These are phyloP conservation scores for Skeletonema grethae DNA, from an alignment of 108 stramenopile species.

Conservation along the genomic window DNA sequence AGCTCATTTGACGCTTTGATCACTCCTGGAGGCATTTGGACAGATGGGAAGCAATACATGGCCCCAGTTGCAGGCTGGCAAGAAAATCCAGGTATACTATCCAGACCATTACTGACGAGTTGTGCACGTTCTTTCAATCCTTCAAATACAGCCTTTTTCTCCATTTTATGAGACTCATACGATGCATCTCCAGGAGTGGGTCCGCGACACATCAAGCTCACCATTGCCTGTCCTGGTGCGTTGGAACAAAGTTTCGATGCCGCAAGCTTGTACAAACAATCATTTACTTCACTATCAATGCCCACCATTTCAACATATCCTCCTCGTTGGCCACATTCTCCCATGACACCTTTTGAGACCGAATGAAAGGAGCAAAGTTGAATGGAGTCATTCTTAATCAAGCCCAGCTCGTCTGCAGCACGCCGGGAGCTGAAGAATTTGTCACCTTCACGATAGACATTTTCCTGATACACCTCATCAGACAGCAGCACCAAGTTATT, in stretches of 20 bases:
- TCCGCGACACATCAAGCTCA: slow-evolving; percentile 90
- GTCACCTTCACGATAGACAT: slow-evolving; percentile 78
- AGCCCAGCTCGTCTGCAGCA: slow-evolving; percentile 73
- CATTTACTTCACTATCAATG: slow-evolving; percentile 80
- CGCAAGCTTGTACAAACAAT: slow-evolving; percentile 93
- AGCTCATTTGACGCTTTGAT: slow-evolving; percentile 70
- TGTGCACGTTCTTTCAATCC: slow-evolving; percentile 73
- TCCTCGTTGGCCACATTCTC: slow-evolving; percentile 97
- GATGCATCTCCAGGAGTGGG: slow-evolving; percentile 80
- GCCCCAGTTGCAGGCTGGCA: slow-evolving; percentile 94
- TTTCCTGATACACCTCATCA: slow-evolving; percentile 98
- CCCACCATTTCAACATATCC: slow-evolving; percentile 93
- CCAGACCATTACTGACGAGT: slow-evolving; percentile 81
- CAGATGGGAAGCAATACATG: slow-evolving; percentile 95
- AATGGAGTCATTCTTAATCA: slow-evolving; percentile 65
- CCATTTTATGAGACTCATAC: slow-evolving; percentile 59
- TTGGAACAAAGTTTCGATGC: slow-evolving; percentile 87
- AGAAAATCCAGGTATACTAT: slow-evolving; percentile 87
- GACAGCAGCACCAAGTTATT: slow-evolving; percentile 88
- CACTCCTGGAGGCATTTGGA: slow-evolving; percentile 81
- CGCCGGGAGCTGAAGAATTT: slow-evolving; percentile 85
- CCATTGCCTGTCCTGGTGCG: slow-evolving; percentile 89
- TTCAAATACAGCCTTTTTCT: slow-evolving; percentile 73
- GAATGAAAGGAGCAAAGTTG: slow-evolving; percentile 96
- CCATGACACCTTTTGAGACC: slow-evolving; percentile 92